These are phyloP conservation scores for Fusarium mangiferae DNA, from an alignment of 2,329 filamentous ascomycete species.

Conservation along the genomic window DNA sequence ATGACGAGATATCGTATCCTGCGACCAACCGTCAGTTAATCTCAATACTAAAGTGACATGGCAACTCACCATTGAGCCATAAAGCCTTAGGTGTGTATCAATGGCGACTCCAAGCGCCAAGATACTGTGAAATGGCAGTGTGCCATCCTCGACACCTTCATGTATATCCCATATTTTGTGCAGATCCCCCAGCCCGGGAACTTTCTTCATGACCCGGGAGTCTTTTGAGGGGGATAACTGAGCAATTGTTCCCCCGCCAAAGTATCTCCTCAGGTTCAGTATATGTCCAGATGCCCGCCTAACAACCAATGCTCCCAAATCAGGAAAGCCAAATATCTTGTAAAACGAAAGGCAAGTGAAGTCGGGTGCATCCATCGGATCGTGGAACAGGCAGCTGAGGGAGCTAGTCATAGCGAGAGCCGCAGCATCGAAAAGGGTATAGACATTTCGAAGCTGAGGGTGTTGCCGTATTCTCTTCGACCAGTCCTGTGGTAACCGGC, in stretches of 20 bases:
- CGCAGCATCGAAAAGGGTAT: constrained; percentile 71
- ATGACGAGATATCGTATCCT: constrained; percentile 65
- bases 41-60: background rate
- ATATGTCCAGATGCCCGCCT: constrained; percentile 65
- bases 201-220: constrained; percentile 50
- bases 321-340: constrained; percentile 76
- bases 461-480: constrained; percentile 49
- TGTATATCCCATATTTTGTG: constrained; percentile 59
- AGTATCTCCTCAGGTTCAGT: constrained; percentile 67
- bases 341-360: constrained; percentile 71
- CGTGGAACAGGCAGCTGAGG: constrained; percentile 61
- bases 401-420: constrained; percentile 71
- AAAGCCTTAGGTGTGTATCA: constrained; percentile 64
- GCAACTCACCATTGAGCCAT: constrained; percentile 60
- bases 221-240: constrained; percentile 51
- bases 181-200: constrained; percentile 50
- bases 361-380: constrained; percentile 64
- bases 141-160: constrained; percentile 74
- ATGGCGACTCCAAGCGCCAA: constrained; percentile 70
- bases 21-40: background rate
- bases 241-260: constrained; percentile 76
- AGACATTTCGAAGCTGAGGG: constrained; percentile 43
- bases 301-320: constrained; percentile 69
- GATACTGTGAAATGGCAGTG: constrained; percentile 72
- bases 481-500: constrained; percentile 70